Conservation (phyloP, 108 stramenopile species). For the Fistulifera solaris region DNA sequence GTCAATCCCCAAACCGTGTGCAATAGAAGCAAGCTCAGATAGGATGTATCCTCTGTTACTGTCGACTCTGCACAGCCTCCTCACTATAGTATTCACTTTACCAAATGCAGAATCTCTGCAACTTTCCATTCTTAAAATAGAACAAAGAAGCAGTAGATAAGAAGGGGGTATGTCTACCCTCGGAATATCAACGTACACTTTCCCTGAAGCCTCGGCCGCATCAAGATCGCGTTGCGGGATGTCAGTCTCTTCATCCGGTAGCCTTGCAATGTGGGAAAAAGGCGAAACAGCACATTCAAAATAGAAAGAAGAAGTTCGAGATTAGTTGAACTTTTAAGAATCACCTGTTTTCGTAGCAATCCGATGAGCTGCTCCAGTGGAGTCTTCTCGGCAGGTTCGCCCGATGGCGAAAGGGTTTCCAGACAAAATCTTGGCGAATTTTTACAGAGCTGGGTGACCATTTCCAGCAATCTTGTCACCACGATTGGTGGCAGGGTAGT, state of each 20-base stretch:
- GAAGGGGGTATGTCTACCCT: slow-evolving; percentile 44
- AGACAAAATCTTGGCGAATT: slow-evolving; percentile 50
- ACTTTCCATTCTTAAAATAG: slow-evolving; percentile 60
- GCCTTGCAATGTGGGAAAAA: slow-evolving; percentile 60
- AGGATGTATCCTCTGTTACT: slow-evolving; percentile 42
- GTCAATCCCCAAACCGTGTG: slow-evolving; percentile 58
- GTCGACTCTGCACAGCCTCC: slow-evolving; percentile 65
- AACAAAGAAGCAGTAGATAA: slow-evolving; percentile 60
- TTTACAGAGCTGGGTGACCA: slow-evolving; percentile 43
- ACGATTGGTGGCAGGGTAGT: slow-evolving; percentile 59
- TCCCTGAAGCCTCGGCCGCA: slow-evolving; percentile 37
- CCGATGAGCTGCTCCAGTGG: slow-evolving; percentile 58
- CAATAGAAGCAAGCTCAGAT: slow-evolving; percentile 53
- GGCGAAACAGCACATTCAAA: slow-evolving; percentile 58
- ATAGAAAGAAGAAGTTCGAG: slow-evolving; percentile 71
- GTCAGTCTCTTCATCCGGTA: slow-evolving; percentile 40
- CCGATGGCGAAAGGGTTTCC: slow-evolving; percentile 29
- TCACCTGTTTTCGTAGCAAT: slow-evolving; percentile 49
- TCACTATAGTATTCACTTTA: slow-evolving; percentile 64
- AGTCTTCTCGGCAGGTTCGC: slow-evolving; percentile 6
- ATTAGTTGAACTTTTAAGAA: slow-evolving; percentile 57
- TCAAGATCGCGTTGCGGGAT: slow-evolving; percentile 42
- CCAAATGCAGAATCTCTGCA: slow-evolving; percentile 67
- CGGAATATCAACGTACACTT: slow-evolving; percentile 71
- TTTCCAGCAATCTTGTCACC: slow-evolving; percentile 63